Evolutionary conservation across 2,329 filamentous ascomycete genomes (phyloP).

Genomic region (Penicillium hordei): DNA sequence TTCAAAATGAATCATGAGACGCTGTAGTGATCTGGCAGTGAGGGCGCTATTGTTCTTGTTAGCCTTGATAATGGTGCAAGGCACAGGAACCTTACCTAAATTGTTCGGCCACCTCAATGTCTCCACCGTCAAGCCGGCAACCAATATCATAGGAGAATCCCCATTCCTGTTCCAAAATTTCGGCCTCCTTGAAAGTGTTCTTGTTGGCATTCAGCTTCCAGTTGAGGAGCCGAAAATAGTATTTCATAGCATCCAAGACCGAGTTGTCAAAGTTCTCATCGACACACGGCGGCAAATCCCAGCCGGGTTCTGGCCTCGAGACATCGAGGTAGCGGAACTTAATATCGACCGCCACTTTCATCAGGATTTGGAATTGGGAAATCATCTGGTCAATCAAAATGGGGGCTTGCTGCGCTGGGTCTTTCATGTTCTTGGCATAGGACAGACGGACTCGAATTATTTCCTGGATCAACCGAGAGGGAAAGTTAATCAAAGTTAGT

Average conservation of each 20-base stretch:
- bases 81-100: conserved; percentile 61
- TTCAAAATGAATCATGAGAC: conserved; percentile 88
- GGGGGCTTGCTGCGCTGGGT: conserved; percentile 84
- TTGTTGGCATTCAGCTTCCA: conserved; percentile 98
- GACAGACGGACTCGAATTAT: conserved; percentile 89
- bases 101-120: conserved; percentile 96
- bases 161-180: conserved; percentile 97
- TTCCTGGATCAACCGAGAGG: conserved; percentile 90
- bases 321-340: conserved; percentile 85
- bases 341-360: conserved; percentile 88
- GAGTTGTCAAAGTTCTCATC: conserved; percentile 94
- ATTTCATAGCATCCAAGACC: conserved; percentile 88
- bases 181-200: conserved; percentile 98
- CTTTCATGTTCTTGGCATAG: conserved; percentile 93
- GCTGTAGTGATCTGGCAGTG: conserved; percentile 86
- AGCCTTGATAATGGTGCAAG: conserved; percentile 17
- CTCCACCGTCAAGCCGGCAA: conserved; percentile 83
- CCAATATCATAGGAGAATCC: conserved; percentile 94
- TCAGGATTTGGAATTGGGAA: conserved; percentile 86
- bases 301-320: conserved; percentile 82
- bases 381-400: conserved; percentile 99
- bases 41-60: conserved; percentile 58
- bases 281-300: conserved; percentile 93
- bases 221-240: conserved; percentile 98
- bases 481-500: conserved; percentile 94